A percentile compares a stretch with the other conserved stretches of the same genome.
Conservation (phyloP, 139 green algal genomes). For the Mychonastes homosphaera region DNA sequence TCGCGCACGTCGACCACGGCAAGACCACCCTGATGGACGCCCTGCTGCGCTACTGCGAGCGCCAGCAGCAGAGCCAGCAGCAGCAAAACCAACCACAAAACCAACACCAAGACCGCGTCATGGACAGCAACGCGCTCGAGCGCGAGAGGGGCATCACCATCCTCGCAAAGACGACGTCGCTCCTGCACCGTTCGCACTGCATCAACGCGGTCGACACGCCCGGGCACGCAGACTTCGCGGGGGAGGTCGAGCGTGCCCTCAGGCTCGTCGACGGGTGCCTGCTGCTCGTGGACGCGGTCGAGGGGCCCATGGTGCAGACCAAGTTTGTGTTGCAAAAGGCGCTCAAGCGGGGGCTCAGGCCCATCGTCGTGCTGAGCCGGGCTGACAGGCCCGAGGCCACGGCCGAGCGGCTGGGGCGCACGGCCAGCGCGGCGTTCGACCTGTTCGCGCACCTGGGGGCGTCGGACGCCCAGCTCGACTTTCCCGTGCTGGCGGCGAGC, state of each 20-base stretch:
- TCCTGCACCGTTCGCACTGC: constrained; percentile 17
- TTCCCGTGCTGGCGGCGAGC: constrained; percentile 70
- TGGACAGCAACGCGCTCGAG: constrained; percentile 77
- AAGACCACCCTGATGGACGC: constrained; percentile 82
- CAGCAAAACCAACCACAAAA: no score
- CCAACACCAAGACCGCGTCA: no score
- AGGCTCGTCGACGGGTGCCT: constrained; percentile 82
- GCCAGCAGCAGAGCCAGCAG: constrained; percentile 40
- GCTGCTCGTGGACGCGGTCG: constrained; percentile 77
- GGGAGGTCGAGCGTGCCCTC: constrained; percentile 55
- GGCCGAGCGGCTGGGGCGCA: constrained; percentile 13
- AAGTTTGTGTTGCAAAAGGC: constrained; percentile 88
- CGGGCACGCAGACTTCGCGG: constrained; percentile 86
- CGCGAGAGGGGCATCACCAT: constrained; percentile 86
- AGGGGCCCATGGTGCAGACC: constrained; percentile 75
- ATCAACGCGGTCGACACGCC: constrained; percentile 89
- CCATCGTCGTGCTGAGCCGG: constrained; percentile 84
- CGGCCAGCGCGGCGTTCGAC: constrained; percentile 70
- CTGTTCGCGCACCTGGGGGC: constrained; percentile 72
- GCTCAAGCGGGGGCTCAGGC: constrained; percentile 45
- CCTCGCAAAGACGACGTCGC: constrained; percentile 64
- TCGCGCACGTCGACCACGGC: constrained; percentile 87
- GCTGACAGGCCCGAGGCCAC: constrained; percentile 31
- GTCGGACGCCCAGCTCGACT: constrained; percentile 80
- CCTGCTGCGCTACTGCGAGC: constrained; percentile 45